Base-by-base conservation (phyloP, 2,329 filamentous ascomycete species). In the Claviceps capensis region DNA sequence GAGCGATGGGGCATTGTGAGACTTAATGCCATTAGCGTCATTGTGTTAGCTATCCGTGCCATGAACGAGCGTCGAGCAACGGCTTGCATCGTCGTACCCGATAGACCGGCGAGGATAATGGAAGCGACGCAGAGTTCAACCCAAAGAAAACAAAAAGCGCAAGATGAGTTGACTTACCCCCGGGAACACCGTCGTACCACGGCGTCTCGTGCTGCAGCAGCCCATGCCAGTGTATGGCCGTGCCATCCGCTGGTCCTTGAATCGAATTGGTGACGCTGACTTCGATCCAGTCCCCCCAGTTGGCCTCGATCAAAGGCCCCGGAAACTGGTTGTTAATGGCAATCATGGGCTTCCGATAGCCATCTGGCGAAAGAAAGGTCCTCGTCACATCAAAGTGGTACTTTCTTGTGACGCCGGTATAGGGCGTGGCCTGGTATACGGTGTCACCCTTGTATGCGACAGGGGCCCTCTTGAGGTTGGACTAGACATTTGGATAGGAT, bases 201-300 rank as follows among this genome's bases (percentile, higher is more conserved):
- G 73, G 76, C 47, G 70, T 76, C 59, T 72, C 67, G 54, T 73
- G 68, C 59, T 84, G 78, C 6, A 77, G 73, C 37, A 85, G 67
- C 22, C 79, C 82, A 58, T 85, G 81, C 66, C 73, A 84, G 60
- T 85, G 81, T 17, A 83, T 75, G 8, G 72, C 72, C 7, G 79
- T 83, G 36, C 79, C 79, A 55, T 84, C 83, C 1, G 14, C 17
- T n/a, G 51, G 48, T 8, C 49, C 66, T 65, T 65, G 45, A 38
- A 72, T 53, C 1, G 61, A 61, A 61, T 82, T 85, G 37, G 67
- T 75, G 6, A 84, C 72, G 49, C 75, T 75, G 13, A 81, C 63
- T n/a, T 65, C 60, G 5, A 82, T 67, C 36, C 56, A 66, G 52
- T 73, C 69, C 26, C 68, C 73, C 73, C 74, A 78, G 56, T 77